Conservation (phyloP, 768 basidiomycete species). For the Baorangia bicolor region DNA sequence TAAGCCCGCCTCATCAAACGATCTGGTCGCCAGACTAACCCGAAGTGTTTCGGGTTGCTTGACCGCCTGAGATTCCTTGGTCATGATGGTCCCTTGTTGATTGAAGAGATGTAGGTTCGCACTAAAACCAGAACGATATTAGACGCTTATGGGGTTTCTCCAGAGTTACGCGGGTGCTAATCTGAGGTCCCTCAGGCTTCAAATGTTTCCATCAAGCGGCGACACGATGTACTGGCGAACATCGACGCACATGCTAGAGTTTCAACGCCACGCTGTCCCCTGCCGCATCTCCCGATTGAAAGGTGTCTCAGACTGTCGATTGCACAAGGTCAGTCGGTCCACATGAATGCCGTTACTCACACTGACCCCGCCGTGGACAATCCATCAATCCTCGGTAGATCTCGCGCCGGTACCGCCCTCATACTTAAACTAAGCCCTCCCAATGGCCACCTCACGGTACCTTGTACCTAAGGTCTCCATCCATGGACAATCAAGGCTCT, state of each 20-base stretch:
- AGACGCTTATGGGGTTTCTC: too few relatives aligned
- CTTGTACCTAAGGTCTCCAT: not conserved
- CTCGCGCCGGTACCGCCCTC: not conserved
- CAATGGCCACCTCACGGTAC: not conserved
- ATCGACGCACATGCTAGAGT: not conserved
- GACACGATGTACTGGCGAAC: not conserved
- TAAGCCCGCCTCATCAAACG: too few relatives aligned
- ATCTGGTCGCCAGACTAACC: too few relatives aligned
- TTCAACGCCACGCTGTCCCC: not conserved
- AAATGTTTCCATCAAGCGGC: not conserved
- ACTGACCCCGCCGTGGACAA: not conserved
- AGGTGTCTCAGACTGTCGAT: not conserved
- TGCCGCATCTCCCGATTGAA: not conserved
- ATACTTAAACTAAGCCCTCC: conserved; percentile 1
- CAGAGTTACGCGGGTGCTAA: too few relatives aligned
- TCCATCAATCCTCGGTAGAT: not conserved
- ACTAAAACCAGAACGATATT: too few relatives aligned
- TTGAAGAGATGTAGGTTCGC: too few relatives aligned
- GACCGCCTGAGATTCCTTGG: too few relatives aligned
- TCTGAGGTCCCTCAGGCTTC: too few relatives aligned
- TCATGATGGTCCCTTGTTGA: too few relatives aligned
- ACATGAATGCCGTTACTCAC: not conserved
- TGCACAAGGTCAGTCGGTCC: not conserved
- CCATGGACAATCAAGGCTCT: conserved; percentile 4
- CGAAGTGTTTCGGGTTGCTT: not conserved